These are phyloP conservation scores for Penicillium sp. DNA, from an alignment of 2,329 filamentous ascomycete genomes.

Conservation along the genomic window DNA sequence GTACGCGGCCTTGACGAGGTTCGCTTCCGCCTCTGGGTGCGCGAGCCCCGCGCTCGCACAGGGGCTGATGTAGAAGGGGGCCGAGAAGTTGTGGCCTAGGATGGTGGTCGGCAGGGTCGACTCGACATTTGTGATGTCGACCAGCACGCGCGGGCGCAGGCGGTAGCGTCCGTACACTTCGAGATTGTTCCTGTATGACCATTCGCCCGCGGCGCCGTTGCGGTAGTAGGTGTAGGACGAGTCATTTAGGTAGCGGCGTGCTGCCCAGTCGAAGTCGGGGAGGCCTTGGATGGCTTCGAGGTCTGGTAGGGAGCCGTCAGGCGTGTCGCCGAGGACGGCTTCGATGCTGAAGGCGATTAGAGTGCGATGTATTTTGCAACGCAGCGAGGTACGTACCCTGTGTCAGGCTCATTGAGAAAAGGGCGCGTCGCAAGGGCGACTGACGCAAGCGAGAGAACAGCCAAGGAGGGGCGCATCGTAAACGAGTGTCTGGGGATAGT, in stretches of 20 bases:
- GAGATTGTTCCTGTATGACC: constrained; percentile 21
- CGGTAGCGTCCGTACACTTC: constrained; percentile 18
- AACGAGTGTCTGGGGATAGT: constrained; percentile 5
- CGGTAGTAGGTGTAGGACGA: constrained; percentile 22
- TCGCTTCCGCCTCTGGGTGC: constrained; percentile 11
- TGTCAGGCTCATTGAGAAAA: constrained; percentile 19
- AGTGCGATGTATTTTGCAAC: not conserved
- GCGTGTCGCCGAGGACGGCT: constrained; percentile 12
- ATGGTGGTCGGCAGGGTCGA: constrained; percentile 14
- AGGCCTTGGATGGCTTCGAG: constrained; percentile 13
- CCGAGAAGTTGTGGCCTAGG: constrained; percentile 19
- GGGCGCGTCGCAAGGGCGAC: constrained; percentile 15
- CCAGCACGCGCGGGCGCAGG: constrained; percentile 15
- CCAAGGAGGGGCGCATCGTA: constrained; percentile 13
- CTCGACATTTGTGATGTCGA: constrained; percentile 19
- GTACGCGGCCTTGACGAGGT: constrained; percentile 13
- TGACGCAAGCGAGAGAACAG: constrained; percentile 9
- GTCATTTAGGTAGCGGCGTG: constrained; percentile 17
- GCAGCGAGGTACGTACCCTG: constrained; percentile 3
- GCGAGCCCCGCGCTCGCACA: constrained; percentile 14
- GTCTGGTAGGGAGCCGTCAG: constrained; percentile 11
- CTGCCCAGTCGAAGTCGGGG: constrained; percentile 19
- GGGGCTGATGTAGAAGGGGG: constrained; percentile 19
- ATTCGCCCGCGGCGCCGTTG: constrained; percentile 19
- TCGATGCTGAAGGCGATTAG: constrained; percentile 9